Conservation (phyloP, 768 basidiomycete genomes). For the Leccinellum rugosiceps region DNA sequence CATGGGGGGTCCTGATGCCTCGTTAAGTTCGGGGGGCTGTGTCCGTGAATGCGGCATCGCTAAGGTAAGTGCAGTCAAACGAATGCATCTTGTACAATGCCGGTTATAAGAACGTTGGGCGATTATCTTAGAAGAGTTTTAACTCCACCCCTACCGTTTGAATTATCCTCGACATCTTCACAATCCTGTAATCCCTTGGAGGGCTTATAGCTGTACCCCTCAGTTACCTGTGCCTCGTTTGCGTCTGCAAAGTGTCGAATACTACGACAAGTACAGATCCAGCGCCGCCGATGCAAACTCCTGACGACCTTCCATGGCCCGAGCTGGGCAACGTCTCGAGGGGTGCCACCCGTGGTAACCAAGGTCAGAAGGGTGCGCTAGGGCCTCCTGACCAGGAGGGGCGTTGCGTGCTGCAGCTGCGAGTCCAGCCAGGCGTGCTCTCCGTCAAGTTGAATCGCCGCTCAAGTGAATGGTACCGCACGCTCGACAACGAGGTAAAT, state of each 20-base stretch:
- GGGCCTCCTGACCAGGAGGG: constrained; percentile 70
- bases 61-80: constrained; percentile 26
- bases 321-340: constrained; percentile 83
- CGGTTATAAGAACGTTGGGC: constrained; percentile 35
- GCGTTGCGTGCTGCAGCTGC: constrained; percentile 73
- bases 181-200: constrained; percentile 11
- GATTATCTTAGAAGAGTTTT: constrained; percentile 36
- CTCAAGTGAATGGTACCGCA: constrained; percentile 80
- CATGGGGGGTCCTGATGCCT: constrained; percentile 27
- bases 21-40: constrained; percentile 33
- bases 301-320: constrained; percentile 82
- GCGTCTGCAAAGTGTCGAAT: constrained; percentile 2
- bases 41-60: constrained; percentile 36
- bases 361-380: constrained; percentile 80
- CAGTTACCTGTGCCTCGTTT: constrained; percentile 7
- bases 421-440: constrained; percentile 81
- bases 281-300: constrained; percentile 36
- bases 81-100: constrained; percentile 28
- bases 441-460: constrained; percentile 71
- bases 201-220: constrained; percentile 14
- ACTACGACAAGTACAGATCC: constrained; percentile 3
- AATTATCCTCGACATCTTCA: constrained; percentile 22
- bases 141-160: constrained; percentile 34
- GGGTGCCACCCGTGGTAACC: constrained; percentile 80
- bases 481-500: constrained; percentile 74